Base-by-base conservation (phyloP, 2,329 filamentous ascomycete genomes). In the Aspergillus hiratsukae region DNA sequence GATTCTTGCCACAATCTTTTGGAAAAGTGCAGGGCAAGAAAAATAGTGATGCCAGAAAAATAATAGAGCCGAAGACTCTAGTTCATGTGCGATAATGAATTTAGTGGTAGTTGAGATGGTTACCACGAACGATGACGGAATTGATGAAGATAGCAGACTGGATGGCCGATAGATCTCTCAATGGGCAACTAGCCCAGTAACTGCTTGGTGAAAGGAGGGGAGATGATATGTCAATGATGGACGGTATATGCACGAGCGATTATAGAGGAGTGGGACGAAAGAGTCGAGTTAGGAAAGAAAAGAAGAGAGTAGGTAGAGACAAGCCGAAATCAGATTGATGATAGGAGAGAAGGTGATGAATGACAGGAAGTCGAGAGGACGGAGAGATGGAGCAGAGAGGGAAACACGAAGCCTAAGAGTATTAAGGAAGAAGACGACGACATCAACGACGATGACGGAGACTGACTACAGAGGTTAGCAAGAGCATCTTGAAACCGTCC, bases 401-500 rank as follows among this genome's bases (percentile, higher is more conserved):
- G 31, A 40, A 48, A 49, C 43, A 58, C 48, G 48, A 54, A 51
- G 51, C 45, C 31, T 53, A 51, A 54, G 48, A 41, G 45, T 45
- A 35, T 49, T 49, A 51, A 28, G 54, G 55, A 58, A 51, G 51
- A 56, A 48, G 41, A 56, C 43, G 31, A 52, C 50, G 48, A 54
- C 49, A 37, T 53, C 23, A 50, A 45, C 19, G 43, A 55, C 51
- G 53, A 51, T 43, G 41, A 45, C 8, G 17, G 7, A 40, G 31
- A 28, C 29, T 25, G 19, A 25, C 29, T 28, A 40, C 28, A 25
- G 49, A 35, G 19, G 27, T 31, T 35, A 28, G 19, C 23, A 55
- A 40, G 53, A 57, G 55, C 58, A 64, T 64, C 62, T 62, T 64
- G 62, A 64, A 64, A 64, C 62, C 49, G 56, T 61, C 61, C 62